Evolutionary conservation across 768 basidiomycete genomes (phyloP).

Genomic region (Sporobolomyces pararoseus): DNA sequence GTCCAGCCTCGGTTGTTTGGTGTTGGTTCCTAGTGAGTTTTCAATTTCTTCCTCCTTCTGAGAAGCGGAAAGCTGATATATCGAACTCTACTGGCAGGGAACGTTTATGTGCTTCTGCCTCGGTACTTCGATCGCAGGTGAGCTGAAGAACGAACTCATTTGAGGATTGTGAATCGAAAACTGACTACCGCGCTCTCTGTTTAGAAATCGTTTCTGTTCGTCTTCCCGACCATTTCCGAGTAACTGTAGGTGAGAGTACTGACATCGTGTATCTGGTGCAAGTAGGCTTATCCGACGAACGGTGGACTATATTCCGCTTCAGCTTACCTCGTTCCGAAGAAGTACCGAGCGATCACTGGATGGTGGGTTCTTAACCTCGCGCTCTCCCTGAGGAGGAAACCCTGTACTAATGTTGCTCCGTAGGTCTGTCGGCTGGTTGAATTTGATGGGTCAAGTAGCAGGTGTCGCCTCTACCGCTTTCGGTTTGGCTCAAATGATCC

Average conservation of each 20-base stretch:
- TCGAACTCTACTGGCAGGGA: no score
- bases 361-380: slow-evolving; percentile 49
- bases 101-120: slow-evolving; percentile 42
- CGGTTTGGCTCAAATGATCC: slow-evolving; percentile 53
- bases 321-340: slow-evolving; percentile 50
- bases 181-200: no score
- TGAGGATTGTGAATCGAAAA: no score
- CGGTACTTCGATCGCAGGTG: slow-evolving; percentile 40
- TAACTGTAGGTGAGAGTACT: no score
- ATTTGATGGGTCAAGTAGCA: slow-evolving; percentile 73
- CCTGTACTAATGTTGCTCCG: not conserved
- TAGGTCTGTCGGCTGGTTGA: slow-evolving; percentile 56
- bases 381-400: no score
- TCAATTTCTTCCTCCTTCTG: not conserved
- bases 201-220: slow-evolving; percentile 50
- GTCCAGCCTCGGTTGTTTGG: slow-evolving; percentile 52
- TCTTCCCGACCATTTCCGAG: no score
- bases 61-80: no score
- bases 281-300: slow-evolving; percentile 52
- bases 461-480: slow-evolving; percentile 83
- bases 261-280: no score
- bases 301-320: slow-evolving; percentile 53
- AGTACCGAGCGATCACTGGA: slow-evolving; percentile 48
- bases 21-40: slow-evolving; percentile 50
- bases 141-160: slow-evolving; percentile 5